Evolutionary conservation across 345 rosid species (phyloP).

Genomic region (Populus deltoides): DNA sequence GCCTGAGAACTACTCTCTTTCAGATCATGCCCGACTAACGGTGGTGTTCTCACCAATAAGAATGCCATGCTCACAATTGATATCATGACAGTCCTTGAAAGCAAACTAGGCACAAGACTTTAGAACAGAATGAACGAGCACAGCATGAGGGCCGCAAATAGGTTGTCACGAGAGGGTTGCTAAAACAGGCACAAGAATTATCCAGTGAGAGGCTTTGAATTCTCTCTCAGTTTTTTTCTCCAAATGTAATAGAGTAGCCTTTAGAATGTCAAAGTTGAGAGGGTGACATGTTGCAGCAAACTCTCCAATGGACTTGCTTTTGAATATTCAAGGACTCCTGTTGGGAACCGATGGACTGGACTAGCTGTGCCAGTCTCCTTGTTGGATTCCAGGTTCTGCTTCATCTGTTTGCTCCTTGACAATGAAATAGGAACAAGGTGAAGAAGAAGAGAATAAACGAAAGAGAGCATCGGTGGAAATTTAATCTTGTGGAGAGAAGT

Average conservation of each 20-base stretch:
- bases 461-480: neutral
- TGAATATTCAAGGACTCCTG: neutral
- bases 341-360: neutral
- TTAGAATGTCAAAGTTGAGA: neutral
- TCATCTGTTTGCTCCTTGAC: neutral
- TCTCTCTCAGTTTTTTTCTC: neutral
- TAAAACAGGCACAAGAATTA: neutral
- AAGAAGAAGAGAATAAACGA: neutral
- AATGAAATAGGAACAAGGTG: neutral
- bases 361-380: neutral
- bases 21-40: constrained; percentile 87
- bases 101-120: neutral
- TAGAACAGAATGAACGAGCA: neutral
- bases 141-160: neutral
- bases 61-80: constrained; percentile 46
- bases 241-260: too few relatives aligned
- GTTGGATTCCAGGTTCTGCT: neutral
- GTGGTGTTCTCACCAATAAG: constrained; percentile 76
- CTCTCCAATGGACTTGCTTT: neutral
- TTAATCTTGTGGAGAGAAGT: neutral
- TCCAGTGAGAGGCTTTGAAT: neutral
- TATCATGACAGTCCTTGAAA: neutral
- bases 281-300: neutral
- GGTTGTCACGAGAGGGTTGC: neutral
- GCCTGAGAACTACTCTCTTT: constrained; percentile 83